Percentiles rank a stretch among this genome's conserved stretches.
phyloP scores from a whole-genome alignment of 805 yeast genomes.

The Ogataea minuta region DNA sequence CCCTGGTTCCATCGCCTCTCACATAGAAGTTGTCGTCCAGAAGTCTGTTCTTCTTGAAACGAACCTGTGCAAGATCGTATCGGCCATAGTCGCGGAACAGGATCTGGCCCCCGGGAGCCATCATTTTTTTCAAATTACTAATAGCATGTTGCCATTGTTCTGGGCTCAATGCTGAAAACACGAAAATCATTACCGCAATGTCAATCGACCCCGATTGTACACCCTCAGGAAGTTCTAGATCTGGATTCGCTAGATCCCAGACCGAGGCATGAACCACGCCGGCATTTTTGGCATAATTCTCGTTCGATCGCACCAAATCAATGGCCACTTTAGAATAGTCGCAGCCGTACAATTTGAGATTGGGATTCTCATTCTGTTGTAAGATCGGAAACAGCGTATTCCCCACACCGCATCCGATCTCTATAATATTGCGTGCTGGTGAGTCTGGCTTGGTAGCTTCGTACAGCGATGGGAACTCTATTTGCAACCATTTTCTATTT shows the following conservation, averaged over 20 bases:
- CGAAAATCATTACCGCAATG: conserved; percentile 91
- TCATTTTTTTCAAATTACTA: conserved; percentile 59
- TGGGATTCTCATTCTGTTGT: conserved; percentile 76
- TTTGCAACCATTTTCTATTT: conserved; percentile 93
- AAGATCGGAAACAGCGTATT: conserved; percentile 92
- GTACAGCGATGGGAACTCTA: conserved; percentile 86
- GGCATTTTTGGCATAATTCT: conserved; percentile 53
- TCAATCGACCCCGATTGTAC: conserved; percentile 81
- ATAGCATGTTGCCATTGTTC: conserved; percentile 86
- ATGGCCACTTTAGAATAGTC: conserved; percentile 91
- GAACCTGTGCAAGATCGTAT: conserved; percentile 90
- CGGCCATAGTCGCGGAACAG: conserved; percentile 93
- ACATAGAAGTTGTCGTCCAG: conserved; percentile 92
- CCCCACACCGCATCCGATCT: conserved; percentile 98
- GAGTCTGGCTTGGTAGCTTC: conserved; percentile 71
- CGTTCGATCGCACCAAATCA: conserved; percentile 69
- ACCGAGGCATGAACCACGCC: conserved; percentile 72
- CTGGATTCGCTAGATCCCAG: conserved; percentile 89
- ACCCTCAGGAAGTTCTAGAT: conserved; percentile 76
- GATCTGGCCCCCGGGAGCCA: conserved; percentile 92
- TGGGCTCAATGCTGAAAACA: conserved; percentile 89
- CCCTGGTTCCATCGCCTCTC: conserved; percentile 97
- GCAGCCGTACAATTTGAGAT: conserved; percentile 73
- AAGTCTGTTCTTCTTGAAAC: conserved; percentile 85
- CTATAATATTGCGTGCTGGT: conserved; percentile 73